Conservation (phyloP, 139 green algal species). For the Raphidocelis subcapitata region DNA sequence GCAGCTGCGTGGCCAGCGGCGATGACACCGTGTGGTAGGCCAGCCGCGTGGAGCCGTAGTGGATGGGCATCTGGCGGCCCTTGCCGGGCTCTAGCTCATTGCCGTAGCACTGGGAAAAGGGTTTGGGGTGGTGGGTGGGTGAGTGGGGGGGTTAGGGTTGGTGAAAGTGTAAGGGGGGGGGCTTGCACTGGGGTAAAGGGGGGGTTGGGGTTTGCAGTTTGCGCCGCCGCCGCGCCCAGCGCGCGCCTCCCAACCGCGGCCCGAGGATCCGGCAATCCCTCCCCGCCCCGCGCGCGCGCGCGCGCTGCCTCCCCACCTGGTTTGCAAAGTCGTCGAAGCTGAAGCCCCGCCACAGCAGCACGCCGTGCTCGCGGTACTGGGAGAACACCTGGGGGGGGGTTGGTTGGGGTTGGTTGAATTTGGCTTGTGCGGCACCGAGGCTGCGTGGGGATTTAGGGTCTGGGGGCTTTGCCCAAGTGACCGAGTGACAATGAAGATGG, state of each 20-base stretch:
- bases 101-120: slow-evolving; percentile 70
- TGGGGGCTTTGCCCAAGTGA: no score
- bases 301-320: no score
- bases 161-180: no score
- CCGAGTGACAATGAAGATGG: no score
- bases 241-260: no score
- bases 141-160: background rate
- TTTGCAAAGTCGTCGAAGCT: slow-evolving; percentile 83
- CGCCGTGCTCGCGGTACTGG: slow-evolving; percentile 94
- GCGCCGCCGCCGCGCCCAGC: no score
- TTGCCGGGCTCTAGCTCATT: slow-evolving; percentile 79
- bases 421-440: no score
- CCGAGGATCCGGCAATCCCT: no score
- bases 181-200: no score
- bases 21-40: slow-evolving; percentile 93
- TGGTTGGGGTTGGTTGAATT: no score
- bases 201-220: no score
- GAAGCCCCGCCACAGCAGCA: slow-evolving; percentile 90
- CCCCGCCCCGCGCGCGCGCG: no score
- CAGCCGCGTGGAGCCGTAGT: slow-evolving; percentile 81
- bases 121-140: background rate
- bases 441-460: background rate
- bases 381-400: slow-evolving; percentile 81
- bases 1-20: slow-evolving; percentile 89
- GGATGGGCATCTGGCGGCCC: slow-evolving; percentile 95